These are phyloP conservation scores for Gelatoporia subvermispora DNA, from an alignment of 768 basidiomycete genomes.

Conservation along the genomic window DNA sequence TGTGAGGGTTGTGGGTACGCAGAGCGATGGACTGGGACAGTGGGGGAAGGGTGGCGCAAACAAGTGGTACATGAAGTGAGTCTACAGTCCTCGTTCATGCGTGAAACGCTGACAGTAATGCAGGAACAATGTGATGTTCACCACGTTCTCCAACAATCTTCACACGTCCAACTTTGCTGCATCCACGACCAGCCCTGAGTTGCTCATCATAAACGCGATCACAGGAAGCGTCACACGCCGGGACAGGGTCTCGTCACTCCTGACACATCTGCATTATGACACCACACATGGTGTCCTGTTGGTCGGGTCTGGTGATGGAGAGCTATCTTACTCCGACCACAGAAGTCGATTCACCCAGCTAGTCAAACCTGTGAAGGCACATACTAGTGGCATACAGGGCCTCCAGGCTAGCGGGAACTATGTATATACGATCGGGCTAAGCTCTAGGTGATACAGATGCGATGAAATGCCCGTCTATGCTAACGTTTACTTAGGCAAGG, in stretches of 20 bases:
- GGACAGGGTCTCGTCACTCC: constrained; percentile 47
- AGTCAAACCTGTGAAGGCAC: constrained; percentile 56
- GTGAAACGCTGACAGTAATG: not conserved
- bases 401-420: constrained; percentile 76
- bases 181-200: constrained; percentile 53
- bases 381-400: constrained; percentile 77
- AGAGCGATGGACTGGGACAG: constrained; percentile 65
- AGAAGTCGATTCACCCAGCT: constrained; percentile 29
- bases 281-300: constrained; percentile 37
- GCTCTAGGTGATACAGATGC: constrained; percentile 56
- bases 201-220: constrained; percentile 68
- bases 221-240: constrained; percentile 64
- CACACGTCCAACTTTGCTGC: constrained; percentile 55
- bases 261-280: constrained; percentile 60
- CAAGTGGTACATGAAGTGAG: constrained; percentile 76
- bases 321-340: constrained; percentile 3
- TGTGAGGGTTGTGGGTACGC: constrained; percentile 57
- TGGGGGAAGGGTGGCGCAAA: constrained; percentile 85
- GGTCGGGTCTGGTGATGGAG: too few relatives aligned
- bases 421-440: constrained; percentile 83
- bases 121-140: constrained; percentile 14
- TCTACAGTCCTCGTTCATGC: constrained; percentile 19
- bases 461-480: not conserved
- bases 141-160: constrained; percentile 41
- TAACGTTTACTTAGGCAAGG: constrained; percentile 56